Conservation (phyloP, 352 stramenopile genomes). For the Globisporangium echinulatum region DNA sequence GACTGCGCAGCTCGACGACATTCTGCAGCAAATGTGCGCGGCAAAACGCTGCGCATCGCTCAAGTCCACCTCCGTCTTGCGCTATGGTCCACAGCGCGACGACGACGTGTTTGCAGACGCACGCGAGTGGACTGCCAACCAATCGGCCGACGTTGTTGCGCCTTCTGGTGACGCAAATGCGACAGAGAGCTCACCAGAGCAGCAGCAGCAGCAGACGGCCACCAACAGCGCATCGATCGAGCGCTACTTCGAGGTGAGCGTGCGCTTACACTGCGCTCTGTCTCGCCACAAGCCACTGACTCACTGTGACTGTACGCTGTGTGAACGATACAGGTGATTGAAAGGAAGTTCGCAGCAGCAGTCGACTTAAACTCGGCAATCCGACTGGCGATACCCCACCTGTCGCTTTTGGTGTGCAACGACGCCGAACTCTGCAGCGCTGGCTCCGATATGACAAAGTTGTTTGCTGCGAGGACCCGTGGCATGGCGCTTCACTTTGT, state of each 20-base stretch:
- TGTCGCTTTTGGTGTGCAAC: background rate
- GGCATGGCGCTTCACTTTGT: slow-evolving; percentile 5
- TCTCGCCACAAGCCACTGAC: no score
- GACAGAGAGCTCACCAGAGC: background rate
- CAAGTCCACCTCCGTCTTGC: background rate
- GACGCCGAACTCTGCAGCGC: background rate
- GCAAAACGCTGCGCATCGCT: background rate
- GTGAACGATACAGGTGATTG: background rate
- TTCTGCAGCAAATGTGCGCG: slow-evolving; percentile 38
- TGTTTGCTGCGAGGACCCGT: background rate
- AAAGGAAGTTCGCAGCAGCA: background rate
- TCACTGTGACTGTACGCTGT: background rate
- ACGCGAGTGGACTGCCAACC: background rate
- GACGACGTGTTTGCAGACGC: slow-evolving; percentile 4
- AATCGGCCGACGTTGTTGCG: background rate
- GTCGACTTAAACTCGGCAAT: background rate
- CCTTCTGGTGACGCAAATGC: background rate
- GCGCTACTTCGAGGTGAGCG: background rate
- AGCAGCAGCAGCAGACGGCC: background rate
- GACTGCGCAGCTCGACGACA: slow-evolving; percentile 31
- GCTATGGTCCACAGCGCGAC: background rate
- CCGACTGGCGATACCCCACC: background rate
- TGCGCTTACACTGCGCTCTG: no score
- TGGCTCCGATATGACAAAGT: background rate
- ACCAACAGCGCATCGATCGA: background rate